These are phyloP conservation scores for Biscutella laevigata DNA, from an alignment of 441 rosid genomes.

Conservation along the genomic window DNA sequence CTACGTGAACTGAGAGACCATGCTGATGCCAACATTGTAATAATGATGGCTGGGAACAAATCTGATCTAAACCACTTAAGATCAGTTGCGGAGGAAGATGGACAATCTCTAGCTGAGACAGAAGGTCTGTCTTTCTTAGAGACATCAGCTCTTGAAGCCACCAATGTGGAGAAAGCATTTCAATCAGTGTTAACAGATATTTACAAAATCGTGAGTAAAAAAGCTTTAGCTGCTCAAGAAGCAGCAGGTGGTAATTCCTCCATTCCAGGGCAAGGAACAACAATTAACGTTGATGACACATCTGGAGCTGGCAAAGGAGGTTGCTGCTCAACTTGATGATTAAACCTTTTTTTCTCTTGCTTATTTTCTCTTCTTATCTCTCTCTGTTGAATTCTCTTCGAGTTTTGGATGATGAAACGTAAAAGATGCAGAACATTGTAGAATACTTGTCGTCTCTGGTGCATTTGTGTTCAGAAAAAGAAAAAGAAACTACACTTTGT, in stretches of 20 bases:
- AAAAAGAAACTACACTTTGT: too few species aligned
- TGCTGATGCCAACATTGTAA: constrained; percentile 65
- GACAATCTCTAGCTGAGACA: constrained; percentile 41
- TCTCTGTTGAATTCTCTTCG: neutral
- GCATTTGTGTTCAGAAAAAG: constrained; percentile 10
- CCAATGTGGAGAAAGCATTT: constrained; percentile 56
- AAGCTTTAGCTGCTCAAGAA: constrained; percentile 61
- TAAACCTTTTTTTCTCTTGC: constrained; percentile 7
- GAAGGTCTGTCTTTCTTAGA: constrained; percentile 54
- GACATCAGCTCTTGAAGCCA: constrained; percentile 57
- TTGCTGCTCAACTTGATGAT: constrained; percentile 56
- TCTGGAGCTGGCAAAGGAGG: constrained; percentile 49
- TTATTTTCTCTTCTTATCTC: neutral
- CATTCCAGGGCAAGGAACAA: constrained; percentile 74
- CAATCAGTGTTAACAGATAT: constrained; percentile 51
- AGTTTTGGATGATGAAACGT: constrained; percentile 33
- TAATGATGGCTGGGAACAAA: constrained; percentile 68
- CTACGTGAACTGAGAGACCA: constrained; percentile 57
- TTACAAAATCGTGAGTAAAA: constrained; percentile 52
- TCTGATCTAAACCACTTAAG: constrained; percentile 53
- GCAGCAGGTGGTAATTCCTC: constrained; percentile 44
- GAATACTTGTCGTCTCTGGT: constrained; percentile 26
- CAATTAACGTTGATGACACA: constrained; percentile 56
- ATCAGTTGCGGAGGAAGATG: constrained; percentile 37
- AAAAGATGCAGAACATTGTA: constrained; percentile 39